A percentile compares a stretch with the other conserved stretches of the same genome.
These are phyloP conservation scores for Hericium rajendrae DNA, from an alignment of 768 basidiomycete species.

Conservation along the genomic window DNA sequence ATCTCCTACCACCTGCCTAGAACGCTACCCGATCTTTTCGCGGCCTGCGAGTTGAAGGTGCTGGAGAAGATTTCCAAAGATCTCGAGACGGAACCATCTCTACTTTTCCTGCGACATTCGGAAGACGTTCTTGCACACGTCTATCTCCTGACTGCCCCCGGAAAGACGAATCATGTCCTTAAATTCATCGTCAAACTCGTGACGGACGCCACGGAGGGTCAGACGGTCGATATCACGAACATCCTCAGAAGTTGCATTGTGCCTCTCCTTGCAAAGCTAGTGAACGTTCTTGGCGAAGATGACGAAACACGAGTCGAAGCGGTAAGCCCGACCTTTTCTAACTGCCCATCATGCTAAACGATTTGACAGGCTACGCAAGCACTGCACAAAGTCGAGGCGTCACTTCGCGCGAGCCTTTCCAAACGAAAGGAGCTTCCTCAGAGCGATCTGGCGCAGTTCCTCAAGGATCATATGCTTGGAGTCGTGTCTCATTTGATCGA, in stretches of 20 bases:
- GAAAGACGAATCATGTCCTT: constrained; percentile 48
- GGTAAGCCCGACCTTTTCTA: constrained; percentile 27
- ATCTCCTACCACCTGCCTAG: constrained; percentile 51
- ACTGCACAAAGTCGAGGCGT: constrained; percentile 33
- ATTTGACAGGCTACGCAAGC: constrained; percentile 30
- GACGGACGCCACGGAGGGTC: constrained; percentile 30
- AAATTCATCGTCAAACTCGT: constrained; percentile 55
- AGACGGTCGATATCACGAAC: constrained; percentile 31
- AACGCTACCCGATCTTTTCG: constrained; percentile 65
- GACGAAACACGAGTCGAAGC: constrained; percentile 32
- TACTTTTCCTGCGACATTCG: constrained; percentile 47
- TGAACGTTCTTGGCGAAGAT: constrained; percentile 70
- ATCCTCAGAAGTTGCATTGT: constrained; percentile 61
- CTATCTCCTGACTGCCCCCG: constrained; percentile 47
- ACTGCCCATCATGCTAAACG: not conserved
- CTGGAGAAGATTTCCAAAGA: constrained; percentile 54
- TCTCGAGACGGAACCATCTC: constrained; percentile 33
- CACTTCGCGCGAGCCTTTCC: constrained; percentile 8
- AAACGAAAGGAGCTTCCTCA: constrained; percentile 19
- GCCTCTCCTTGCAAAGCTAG: constrained; percentile 63
- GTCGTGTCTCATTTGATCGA: constrained; percentile 81
- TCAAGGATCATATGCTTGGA: constrained; percentile 74
- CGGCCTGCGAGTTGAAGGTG: constrained; percentile 43
- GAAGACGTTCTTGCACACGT: constrained; percentile 56
- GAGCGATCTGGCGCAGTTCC: constrained; percentile 41